Evolutionary conservation across 805 yeast species (phyloP), one percentile per base, ranked within the genome.

Genomic region (Yarrowia keelungensis): DNA sequence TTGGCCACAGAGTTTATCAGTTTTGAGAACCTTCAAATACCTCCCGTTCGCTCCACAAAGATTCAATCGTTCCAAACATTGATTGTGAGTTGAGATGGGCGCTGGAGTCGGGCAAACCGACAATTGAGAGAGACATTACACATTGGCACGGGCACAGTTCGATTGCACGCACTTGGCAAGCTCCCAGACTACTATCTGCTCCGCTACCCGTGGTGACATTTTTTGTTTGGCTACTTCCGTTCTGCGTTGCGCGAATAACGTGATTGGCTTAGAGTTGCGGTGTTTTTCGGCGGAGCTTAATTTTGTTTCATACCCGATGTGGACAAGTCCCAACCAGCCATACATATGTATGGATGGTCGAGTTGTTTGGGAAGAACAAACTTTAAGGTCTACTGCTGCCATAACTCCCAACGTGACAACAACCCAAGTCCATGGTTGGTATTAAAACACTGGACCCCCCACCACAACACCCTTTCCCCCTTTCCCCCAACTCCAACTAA

Each of bases 221-320:
- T 54, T 16, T n/a, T 39, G 62, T 42, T 54, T 54, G 61, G 61
- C 19, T 54, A 41, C 46, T 38, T 38, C 36, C 59, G 3, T n/a
- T 41, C 62, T 26, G 47, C 41, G 41, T 59, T 59, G 65, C 65
- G 65, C 65, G 65, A 59, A 59, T 59, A 59, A 59, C 65, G 65
- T 59, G 65, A 59, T 59, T 59, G 65, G 65, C 65, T 59, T 45
- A 59, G 42, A 59, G 65, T 59, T 59, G 65, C 65, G 65, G 65
- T 59, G 65, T 59, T 59, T 59, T 59, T 59, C 65, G 65, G 65
- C 65, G 19, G 19, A 59, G 26, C 65, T 59, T 59, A 59, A 59
- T 45, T 2, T 36, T 59, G 65, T 59, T 59, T 59, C 65, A 59
- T 26, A 16, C 65, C 65, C 50, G 51, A 59, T 43, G 51, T 59